Percentiles rank a stretch among this genome's conserved stretches.
phyloP scores from a whole-genome alignment of 352 stramenopile genomes.

The Thraustochytrium striatum region DNA sequence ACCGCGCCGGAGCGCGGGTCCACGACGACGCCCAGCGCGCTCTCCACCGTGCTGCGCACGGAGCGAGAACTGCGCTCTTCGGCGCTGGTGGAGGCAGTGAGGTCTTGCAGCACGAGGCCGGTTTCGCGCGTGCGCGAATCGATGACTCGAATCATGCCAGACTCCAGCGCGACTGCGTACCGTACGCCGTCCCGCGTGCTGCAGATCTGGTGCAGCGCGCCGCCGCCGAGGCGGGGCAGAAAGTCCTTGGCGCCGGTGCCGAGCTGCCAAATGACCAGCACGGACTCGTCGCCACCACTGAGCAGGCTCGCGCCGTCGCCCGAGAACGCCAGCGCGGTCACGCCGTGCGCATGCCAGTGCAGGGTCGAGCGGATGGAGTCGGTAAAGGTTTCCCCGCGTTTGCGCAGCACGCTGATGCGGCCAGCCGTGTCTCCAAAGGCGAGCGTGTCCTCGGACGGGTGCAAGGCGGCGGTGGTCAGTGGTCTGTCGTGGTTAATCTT shows the following conservation, averaged over 20 bases:
- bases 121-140: constrained; percentile 27
- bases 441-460: constrained; percentile 16
- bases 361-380: constrained; percentile 56
- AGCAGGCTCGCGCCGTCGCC: constrained; percentile 69
- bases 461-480: background rate
- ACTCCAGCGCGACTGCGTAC: constrained; percentile 66
- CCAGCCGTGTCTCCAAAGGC: background rate
- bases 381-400: background rate
- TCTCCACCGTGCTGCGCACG: background rate
- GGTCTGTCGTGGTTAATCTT: background rate
- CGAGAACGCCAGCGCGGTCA: constrained; percentile 68
- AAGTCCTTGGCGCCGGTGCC: constrained; percentile 69
- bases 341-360: constrained; percentile 77
- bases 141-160: constrained; percentile 58
- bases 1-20: constrained; percentile 38
- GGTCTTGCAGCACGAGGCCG: background rate
- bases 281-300: constrained; percentile 74
- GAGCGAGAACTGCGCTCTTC: too few species aligned
- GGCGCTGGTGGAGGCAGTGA: background rate
- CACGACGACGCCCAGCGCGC: constrained; percentile 23
- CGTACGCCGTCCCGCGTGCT: constrained; percentile 57
- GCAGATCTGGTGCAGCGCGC: constrained; percentile 59
- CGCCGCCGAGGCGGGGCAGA: constrained; percentile 66
- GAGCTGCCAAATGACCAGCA: constrained; percentile 77
- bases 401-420: constrained; percentile 6